Evolutionary conservation across 169 alveolate genomes (phyloP).

Genomic region (Plasmodium knowlesi): DNA sequence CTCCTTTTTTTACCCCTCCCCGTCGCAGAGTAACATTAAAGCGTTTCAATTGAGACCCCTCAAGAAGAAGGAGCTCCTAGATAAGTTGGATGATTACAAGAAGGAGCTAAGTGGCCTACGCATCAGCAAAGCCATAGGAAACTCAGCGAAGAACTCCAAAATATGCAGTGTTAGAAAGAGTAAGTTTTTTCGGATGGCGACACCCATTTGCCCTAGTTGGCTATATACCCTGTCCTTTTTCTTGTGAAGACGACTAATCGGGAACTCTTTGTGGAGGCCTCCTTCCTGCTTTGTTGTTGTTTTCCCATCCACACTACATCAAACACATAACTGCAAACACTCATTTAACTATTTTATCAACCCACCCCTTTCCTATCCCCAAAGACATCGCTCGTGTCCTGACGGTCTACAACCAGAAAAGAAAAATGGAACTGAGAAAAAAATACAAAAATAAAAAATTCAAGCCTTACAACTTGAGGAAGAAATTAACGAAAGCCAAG

Average conservation of each 20-base stretch:
- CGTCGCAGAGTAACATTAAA: slow-evolving; percentile 81
- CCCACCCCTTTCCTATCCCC: background rate
- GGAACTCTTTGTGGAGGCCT: background rate
- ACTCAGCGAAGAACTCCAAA: slow-evolving; percentile 90
- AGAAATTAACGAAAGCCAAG: slow-evolving; percentile 91
- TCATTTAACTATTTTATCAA: background rate
- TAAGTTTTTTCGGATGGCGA: background rate
- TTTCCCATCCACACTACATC: background rate
- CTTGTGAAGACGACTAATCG: background rate
- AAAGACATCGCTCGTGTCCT: slow-evolving; percentile 91
- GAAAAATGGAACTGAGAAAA: slow-evolving; percentile 85
- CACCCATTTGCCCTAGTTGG: background rate
- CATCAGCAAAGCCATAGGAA: slow-evolving; percentile 92
- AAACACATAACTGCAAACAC: background rate
- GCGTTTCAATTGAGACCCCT: slow-evolving; percentile 89
- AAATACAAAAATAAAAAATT: slow-evolving; percentile 86
- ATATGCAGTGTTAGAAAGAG: slow-evolving; percentile 90
- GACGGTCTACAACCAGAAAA: slow-evolving; percentile 92
- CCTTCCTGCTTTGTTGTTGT: background rate
- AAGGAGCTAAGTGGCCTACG: slow-evolving; percentile 90
- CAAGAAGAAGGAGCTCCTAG: slow-evolving; percentile 87
- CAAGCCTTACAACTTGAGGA: slow-evolving; percentile 90
- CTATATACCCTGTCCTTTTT: background rate
- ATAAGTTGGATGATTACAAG: slow-evolving; percentile 90
- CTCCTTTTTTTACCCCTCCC: background rate